Evolutionary conservation across 306 rosid genomes (phyloP), one percentile per base, ranked within the genome.

Genomic region (Vigna unguiculata): DNA sequence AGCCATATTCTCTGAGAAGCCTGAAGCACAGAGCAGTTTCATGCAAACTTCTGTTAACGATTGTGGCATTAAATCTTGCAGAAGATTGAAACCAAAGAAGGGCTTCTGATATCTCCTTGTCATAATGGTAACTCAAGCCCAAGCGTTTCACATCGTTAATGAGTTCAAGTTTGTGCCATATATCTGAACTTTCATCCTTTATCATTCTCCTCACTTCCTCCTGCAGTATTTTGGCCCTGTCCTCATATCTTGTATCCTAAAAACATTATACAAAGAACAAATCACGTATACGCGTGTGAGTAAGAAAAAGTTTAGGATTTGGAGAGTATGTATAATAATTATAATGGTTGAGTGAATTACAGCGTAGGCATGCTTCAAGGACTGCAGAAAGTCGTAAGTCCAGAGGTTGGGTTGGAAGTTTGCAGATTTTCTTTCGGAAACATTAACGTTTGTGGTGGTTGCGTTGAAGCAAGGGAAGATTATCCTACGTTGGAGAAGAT

Each of bases 1-100:
- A 67, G 12, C 84, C 87, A 70, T 82, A 69, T 43, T 87, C 84
- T 87, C 91, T 47, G 9, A 90, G 87, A 19, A 90, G 85, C 53
- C 86, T 82, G 49, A 88, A 88, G 72, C 81, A 74, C 28, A 84
- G 55, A 32, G 88, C 83, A 62, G 78, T 52, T 21, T 85, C 66
- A 40, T 80, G 84, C 7, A 90, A 77, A 54, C 43, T 65, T 62
- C 1, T 53, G 6, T 36, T 7, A 47, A 2, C 1, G 25, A 16
- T 22, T 14, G 20, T 24, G 2, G 0, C n/a, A 70, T 0, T 1
- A 13, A 11, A 54, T 21, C 4, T 46, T 63, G 78, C 20, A 3
- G 43, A 51, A 70, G 45, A 74, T 28, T 60, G 34, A 51, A 22
- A 78, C 9, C 54, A 45, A 16, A 75, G n/a, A 41, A 84, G 86